Base-by-base conservation (phyloP, 257 asterid species). In the Avicennia marina region DNA sequence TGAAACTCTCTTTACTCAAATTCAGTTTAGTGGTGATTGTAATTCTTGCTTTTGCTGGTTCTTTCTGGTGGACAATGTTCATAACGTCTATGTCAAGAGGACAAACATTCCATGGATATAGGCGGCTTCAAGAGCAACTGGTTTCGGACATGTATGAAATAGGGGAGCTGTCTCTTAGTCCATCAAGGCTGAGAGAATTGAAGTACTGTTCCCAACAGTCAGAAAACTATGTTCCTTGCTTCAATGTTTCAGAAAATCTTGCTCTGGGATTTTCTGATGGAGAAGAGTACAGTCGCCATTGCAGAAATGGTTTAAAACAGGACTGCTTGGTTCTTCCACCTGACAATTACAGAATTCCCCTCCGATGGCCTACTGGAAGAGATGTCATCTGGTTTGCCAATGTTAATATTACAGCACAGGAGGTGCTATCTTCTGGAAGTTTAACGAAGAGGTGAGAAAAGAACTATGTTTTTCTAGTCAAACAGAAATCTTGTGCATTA, bases 331-430 rank as follows among this genome's bases (percentile, higher is more conserved):
- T 93, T 61, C 84, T 81, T 49, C 83, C 95, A 20, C 96, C 99
- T 34, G 72, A 70, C 61, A 86, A 93, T 66, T 89, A 93, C 66
- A 82, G 80, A 74, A 78, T 76, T 53, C 97, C 99, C 48, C 84
- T 89, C 7, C 69, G 96, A 55, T 93, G 99, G 99, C 96, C 99
- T 49, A 69, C 89, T 34, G 99, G 99, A 56, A 84, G 78, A 64
- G 97, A 93, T 68, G 85, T 93, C 62, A 93, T 93, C 72, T 93
- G 99, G 99, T 83, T 77, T 47, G 94, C 91, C n/a, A 93, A 93
- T 75, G 96, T 93, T 62, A 86, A 93, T 58, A 89, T 93, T 76
- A 93, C 97, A 11, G 99, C 97, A 8, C 97, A 93, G 66, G 96
- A 93, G 78, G 96, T 93, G 64, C 77, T 88, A 34, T 84, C 95